Evolutionary conservation across 306 rosid genomes (phyloP), one percentile per base, ranked within the genome.

Genomic region (Cucurbita pepo): DNA sequence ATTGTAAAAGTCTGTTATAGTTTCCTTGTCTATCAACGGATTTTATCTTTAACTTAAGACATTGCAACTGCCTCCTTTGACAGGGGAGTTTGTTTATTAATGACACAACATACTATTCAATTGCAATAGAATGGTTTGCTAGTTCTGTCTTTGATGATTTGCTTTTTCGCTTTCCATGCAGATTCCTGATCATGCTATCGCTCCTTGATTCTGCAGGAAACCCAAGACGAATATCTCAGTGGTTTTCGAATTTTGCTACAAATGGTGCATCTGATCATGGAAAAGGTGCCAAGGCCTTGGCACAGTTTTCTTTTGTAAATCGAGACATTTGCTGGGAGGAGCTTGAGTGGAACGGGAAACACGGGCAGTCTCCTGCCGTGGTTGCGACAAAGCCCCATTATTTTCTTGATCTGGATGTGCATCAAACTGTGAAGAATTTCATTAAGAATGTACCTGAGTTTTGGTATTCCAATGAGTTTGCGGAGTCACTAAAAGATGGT

Each of bases 311-410:
- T 61, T 93, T 93, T 74, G 82, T 79, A 71, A 77, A 90, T 84
- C 85, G 96, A 77, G 95, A 93, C 83, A 87, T 85, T 67, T 90
- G 94, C 80, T 93, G 98, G 97, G 97, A 90, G 80, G 98, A 93
- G 83, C 87, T 90, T 64, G 96, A 90, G 90, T 88, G 96, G 98
- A 88, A 87, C 77, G 98, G 98, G 74, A 90, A 87, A 76, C 98
- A 93, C 79, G 98, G 98, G 77, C 98, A 90, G 64, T 90, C 98
- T 18, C 98, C 97, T 1, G 98, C 96, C 30, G 82, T 93, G 82
- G 97, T 93, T 82, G 97, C 98, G 14, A 93, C 98, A 0, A 93
- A 93, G 81, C 98, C 97, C 76, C 96, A 90, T 81, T 90, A 90
- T 77, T 88, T 93, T 85, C 97, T 87, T 30, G 92, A 90, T 79